These are phyloP conservation scores for Oehlia diaphana DNA, from an alignment of 192 early-diverging fungal species.

Conservation along the genomic window DNA sequence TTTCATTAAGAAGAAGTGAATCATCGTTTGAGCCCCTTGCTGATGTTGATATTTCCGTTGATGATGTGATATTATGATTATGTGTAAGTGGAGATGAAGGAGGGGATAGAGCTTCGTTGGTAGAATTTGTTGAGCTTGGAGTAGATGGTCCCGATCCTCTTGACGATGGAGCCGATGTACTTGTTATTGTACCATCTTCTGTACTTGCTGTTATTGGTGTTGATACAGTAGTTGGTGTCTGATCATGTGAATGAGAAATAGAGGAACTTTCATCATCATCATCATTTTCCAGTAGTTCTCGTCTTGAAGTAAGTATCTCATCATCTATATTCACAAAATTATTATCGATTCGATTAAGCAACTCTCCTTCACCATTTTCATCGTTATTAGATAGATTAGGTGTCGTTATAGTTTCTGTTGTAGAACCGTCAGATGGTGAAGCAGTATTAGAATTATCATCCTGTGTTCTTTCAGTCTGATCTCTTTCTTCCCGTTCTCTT, in stretches of 20 bases:
- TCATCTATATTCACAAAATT: constrained; percentile 3
- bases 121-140: constrained; percentile 1
- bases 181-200: constrained; percentile 24
- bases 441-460: neutral
- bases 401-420: neutral
- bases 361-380: neutral
- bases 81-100: neutral
- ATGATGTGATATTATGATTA: neutral
- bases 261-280: neutral
- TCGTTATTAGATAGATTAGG: neutral
- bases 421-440: constrained; percentile 8
- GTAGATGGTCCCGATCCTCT: neutral
- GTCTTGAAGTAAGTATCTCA: constrained; percentile 4
- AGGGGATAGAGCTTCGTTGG: neutral
- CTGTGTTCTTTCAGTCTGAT: neutral
- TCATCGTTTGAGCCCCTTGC: neutral
- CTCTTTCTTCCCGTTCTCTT: constrained; percentile 38
- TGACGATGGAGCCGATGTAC: constrained; percentile 11
- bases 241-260: constrained; percentile 4
- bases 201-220: constrained; percentile 6
- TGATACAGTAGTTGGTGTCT: constrained; percentile 1
- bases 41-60: neutral
- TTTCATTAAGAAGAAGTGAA: neutral
- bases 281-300: neutral
- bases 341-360: neutral